Percentiles rank a stretch among this genome's conserved stretches.
Conservation (phyloP, 768 basidiomycete genomes). For the Saitozyma sp. region DNA sequence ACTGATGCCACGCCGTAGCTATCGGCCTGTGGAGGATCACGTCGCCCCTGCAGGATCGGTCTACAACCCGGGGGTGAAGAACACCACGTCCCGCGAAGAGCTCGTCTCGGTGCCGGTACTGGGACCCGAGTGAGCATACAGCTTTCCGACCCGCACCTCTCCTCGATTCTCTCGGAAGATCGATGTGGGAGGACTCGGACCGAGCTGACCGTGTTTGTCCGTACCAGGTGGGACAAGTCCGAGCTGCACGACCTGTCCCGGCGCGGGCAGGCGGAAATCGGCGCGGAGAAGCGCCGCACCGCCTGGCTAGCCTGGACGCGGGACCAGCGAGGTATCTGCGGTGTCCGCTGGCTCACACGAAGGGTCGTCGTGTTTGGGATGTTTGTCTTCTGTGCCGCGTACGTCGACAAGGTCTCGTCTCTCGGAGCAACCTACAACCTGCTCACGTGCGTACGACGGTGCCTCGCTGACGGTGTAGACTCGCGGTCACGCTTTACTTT, state of each 20-base stretch:
- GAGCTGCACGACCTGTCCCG: slow-evolving; percentile 79
- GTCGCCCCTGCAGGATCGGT: slow-evolving; percentile 17
- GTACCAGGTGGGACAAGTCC: slow-evolving; percentile 64
- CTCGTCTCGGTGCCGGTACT: slow-evolving; percentile 88
- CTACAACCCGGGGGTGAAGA: too few species aligned
- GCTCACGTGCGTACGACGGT: too few species aligned
- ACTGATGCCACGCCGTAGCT: slow-evolving; percentile 16
- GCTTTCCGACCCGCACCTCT: background rate
- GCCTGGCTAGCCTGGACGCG: slow-evolving; percentile 76
- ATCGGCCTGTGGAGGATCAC: slow-evolving; percentile 23
- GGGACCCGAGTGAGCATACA: slow-evolving; percentile 65
- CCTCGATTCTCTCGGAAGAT: background rate
- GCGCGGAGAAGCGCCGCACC: slow-evolving; percentile 57
- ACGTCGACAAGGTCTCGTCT: too few species aligned
- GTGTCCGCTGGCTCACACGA: slow-evolving; percentile 69
- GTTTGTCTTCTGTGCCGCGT: slow-evolving; percentile 66
- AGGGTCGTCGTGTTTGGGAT: slow-evolving; percentile 61
- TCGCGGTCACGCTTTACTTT: slow-evolving; percentile 72
- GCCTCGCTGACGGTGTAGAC: slow-evolving; percentile 53
- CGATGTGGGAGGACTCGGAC: background rate
- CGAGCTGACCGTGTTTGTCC: background rate
- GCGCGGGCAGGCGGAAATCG: slow-evolving; percentile 63
- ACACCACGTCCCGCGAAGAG: slow-evolving; percentile 59
- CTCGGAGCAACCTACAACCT: too few species aligned
- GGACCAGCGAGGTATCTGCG: slow-evolving; percentile 76